Evolutionary conservation across 768 basidiomycete genomes (phyloP).

Genomic region (Podaxis rugospora): DNA sequence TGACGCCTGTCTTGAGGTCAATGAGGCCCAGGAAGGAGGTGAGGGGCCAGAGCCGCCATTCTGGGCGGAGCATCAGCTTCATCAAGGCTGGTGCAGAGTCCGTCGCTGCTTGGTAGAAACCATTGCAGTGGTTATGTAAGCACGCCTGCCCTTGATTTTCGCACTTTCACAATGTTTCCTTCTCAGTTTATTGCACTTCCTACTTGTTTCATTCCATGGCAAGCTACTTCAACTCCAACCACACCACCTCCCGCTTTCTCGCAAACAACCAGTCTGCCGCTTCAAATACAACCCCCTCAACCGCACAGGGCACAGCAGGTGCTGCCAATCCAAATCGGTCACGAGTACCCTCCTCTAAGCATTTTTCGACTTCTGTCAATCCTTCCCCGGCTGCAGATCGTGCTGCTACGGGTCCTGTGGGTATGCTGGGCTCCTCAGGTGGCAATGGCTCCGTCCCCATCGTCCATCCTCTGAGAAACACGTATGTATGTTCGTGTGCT

Average conservation of each 20-base stretch:
- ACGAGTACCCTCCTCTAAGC: slow-evolving; percentile 60
- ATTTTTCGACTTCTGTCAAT: slow-evolving; percentile 52
- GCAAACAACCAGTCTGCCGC: slow-evolving; percentile 33
- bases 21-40: slow-evolving; percentile 81
- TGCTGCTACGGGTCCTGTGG: slow-evolving; percentile 17
- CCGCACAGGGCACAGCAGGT: slow-evolving; percentile 17
- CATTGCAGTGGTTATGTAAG: slow-evolving; percentile 25
- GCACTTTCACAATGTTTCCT: no score
- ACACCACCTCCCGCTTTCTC: slow-evolving; percentile 69
- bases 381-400: slow-evolving; percentile 32
- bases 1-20: slow-evolving; percentile 93
- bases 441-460: slow-evolving; percentile 26
- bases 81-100: slow-evolving; percentile 31
- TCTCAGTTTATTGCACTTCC: no score
- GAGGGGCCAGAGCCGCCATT: slow-evolving; percentile 82
- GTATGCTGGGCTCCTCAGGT: slow-evolving; percentile 19
- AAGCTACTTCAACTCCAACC: slow-evolving; percentile 81
- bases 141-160: slow-evolving; percentile 8
- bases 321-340: slow-evolving; percentile 29
- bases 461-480: slow-evolving; percentile 78
- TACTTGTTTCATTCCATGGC: slow-evolving; percentile 20
- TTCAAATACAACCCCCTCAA: not conserved
- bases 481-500: slow-evolving; percentile 69
- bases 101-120: slow-evolving; percentile 12
- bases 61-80: slow-evolving; percentile 78